Base-by-base conservation (phyloP, 1,284 basidiomycete species). In the Moniliella sp. region DNA sequence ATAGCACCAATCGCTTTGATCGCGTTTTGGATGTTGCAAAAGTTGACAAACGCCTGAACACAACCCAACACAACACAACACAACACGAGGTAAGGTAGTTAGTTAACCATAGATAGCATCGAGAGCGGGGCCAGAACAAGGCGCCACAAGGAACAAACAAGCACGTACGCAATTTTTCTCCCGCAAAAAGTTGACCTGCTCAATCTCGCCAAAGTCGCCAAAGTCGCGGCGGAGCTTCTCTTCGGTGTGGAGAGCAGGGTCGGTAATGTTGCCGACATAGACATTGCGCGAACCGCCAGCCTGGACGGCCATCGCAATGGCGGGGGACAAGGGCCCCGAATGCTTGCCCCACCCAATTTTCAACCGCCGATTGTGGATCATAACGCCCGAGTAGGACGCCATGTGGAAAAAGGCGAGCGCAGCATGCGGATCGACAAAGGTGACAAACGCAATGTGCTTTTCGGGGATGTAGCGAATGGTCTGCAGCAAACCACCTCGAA, bases 261-360 rank as follows among this genome's bases (percentile, higher is more conserved):
- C 42, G 39, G 48, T 50, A 25, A 58, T 53, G 38, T 58, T 58
- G 35, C 55, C 55, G 25, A 58, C 44, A 40, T 58, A 58, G 23
- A 58, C 50, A 34, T 58, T 58, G 17, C 55, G 44, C 27, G 50
- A 55, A 4, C 54, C 53, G 12, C 55, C 55, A 7, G 53, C 45
- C 35, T 58, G 55, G 25, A 58, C 55, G 0, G 55, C 55, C 27
- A 58, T 46, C 10, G 55, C 53, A 23, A 58, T 48, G 4, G 51
- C 54, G n/a, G 55, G 53, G 25, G 46, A 52, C 26, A 57, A 34
- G 3, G 54, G 46, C 4, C 55, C 55, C 4, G 55, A 57, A 25
- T 52, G 55, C 36, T 55, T 57, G 32, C 55, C 55, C 53, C 53
- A 58, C 14, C 55, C 55, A 21, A 58, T 50, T 43, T 57, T 57